phyloP scores from a whole-genome alignment of 2,329 filamentous ascomycete species.

The Fusarium sp. region DNA sequence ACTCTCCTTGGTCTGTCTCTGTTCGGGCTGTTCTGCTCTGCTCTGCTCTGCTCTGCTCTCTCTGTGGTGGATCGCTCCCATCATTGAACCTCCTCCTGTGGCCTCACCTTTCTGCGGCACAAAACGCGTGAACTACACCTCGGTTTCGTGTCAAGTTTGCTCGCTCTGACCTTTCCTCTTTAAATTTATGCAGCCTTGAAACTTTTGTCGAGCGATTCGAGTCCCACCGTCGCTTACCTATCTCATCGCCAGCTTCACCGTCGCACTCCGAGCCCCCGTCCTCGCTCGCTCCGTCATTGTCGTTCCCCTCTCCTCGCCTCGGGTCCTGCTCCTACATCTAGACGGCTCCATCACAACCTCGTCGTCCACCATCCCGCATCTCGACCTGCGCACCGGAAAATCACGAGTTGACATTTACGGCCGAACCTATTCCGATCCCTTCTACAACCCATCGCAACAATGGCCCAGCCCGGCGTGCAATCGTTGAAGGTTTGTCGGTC shows the following conservation, averaged over 20 bases:
- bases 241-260: constrained; percentile 28
- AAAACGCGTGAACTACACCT: constrained; percentile 45
- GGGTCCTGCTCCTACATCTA: constrained; percentile 23
- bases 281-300: constrained; percentile 3
- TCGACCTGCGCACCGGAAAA: constrained; percentile 12
- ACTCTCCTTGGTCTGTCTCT: background rate
- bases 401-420: background rate
- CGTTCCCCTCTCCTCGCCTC: constrained; percentile 21
- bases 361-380: constrained; percentile 22
- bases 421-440: constrained; percentile 8
- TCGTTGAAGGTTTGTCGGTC: constrained; percentile 81
- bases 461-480: constrained; percentile 87
- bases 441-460: constrained; percentile 50
- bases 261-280: constrained; percentile 23
- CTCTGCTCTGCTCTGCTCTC: background rate
- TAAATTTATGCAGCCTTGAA: constrained; percentile 42
- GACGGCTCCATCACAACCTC: constrained; percentile 14
- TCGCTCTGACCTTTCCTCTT: constrained; percentile 34
- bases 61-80: constrained; percentile 38
- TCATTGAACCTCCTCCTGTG: constrained; percentile 43
- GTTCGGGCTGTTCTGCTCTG: background rate
- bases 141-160: constrained; percentile 42
- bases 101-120: constrained; percentile 46
- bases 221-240: constrained; percentile 24
- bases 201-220: constrained; percentile 34